phyloP scores from a whole-genome alignment of 2,329 filamentous ascomycete species.

The Aspergillus ustus region DNA sequence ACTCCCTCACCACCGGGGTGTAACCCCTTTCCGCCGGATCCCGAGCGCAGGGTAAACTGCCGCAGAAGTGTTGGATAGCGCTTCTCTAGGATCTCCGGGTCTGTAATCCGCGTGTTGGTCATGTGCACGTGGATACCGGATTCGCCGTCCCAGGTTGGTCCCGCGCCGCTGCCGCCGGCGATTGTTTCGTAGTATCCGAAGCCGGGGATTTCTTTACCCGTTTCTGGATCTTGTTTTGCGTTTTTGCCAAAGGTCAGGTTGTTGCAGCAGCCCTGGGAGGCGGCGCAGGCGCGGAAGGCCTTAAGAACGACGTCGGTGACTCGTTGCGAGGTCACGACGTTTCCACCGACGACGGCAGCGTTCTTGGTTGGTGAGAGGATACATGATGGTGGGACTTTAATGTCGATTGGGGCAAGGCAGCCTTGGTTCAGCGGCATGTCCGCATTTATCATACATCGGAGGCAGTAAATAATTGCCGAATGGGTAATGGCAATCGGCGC shows the following conservation, averaged over 20 bases:
- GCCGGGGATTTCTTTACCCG: conserved; percentile 65
- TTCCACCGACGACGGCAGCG: conserved; percentile 81
- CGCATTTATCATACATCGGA: conserved; percentile 77
- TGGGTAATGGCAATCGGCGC: conserved; percentile 82
- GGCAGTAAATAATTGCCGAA: conserved; percentile 83
- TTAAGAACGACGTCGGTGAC: conserved; percentile 83
- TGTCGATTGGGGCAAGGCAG: conserved; percentile 75
- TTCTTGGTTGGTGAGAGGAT: conserved; percentile 76
- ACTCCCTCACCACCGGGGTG: conserved; percentile 77
- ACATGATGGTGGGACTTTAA: conserved; percentile 69
- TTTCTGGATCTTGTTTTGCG: conserved; percentile 66
- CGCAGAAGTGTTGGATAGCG: conserved; percentile 77
- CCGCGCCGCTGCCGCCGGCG: conserved; percentile 77
- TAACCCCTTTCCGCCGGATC: conserved; percentile 68
- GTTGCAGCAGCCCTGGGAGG: conserved; percentile 80
- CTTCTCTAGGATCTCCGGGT: conserved; percentile 80
- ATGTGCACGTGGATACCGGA: conserved; percentile 82
- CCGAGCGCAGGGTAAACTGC: conserved; percentile 69
- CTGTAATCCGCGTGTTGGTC: conserved; percentile 87
- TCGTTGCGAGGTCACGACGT: conserved; percentile 77
- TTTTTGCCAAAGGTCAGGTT: conserved; percentile 80
- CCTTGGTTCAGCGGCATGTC: conserved; percentile 89
- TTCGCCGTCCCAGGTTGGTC: conserved; percentile 75
- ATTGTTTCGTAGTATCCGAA: conserved; percentile 92
- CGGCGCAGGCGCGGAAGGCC: conserved; percentile 78